Evolutionary conservation across 1,139 yeast genomes (phyloP), one percentile per base, ranked within the genome.

Genomic region (Geotrichum carabidarum): DNA sequence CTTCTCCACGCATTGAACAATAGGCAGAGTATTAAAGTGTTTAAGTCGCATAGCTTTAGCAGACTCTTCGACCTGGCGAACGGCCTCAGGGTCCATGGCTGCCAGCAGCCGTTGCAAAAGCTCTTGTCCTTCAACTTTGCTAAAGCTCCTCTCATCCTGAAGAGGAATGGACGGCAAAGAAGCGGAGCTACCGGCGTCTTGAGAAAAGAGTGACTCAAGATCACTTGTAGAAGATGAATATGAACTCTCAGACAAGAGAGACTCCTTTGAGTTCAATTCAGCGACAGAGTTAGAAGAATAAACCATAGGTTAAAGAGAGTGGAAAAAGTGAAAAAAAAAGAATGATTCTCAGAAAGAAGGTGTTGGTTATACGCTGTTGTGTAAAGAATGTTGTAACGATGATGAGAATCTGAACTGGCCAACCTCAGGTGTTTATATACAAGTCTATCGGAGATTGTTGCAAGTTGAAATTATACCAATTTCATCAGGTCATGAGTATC

Each of bases 1-100:
- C 57, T 98, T 75, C 2, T 96, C 96, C 58, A 89, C 80, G 70
- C 99, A 93, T 65, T 78, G 78, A n/a, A 93, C 98, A 36, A 68
- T 61, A 1, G 98, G 98, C 58, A 86, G 66, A 41, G 55, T 62
- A 30, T 67, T 66, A 38, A 62, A 68, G 27, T 70, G 65, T 22
- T 56, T 30, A 15, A 27, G 41, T 17, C 53, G 41, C 18, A 48
- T 36, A 12, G 48, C 50, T 12, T 27, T 42, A 11, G 55, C 45
- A 11, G 34, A 35, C 8, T 51, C 45, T 34, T 48, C 55, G 36
- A 50, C 46, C 43, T 43, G 30, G n/a, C 45, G 44, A 17, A 51
- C 48, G 14, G 46, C 48, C 1, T 30, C 50, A 11, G 49, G 41
- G 36, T 48, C 48, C 53, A 48, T 49, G 14, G 38, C 44, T 2